Conservation (phyloP, 2,329 filamentous ascomycete species). For the Xylariaceae sp. region DNA sequence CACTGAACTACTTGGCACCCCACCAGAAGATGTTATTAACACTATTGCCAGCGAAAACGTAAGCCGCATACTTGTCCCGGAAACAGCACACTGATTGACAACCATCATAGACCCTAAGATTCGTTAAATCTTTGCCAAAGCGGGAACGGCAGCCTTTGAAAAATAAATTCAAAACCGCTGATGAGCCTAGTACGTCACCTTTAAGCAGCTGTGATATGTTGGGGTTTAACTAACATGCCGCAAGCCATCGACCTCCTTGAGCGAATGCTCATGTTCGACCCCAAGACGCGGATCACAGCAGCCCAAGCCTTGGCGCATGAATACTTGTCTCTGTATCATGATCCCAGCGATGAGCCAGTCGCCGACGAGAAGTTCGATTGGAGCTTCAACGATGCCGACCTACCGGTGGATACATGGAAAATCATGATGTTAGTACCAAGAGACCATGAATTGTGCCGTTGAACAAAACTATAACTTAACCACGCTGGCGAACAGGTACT, state of each 20-base stretch:
- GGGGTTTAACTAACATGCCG: conserved; percentile 2
- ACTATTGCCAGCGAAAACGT: conserved; percentile 98
- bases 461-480: conserved; percentile 22
- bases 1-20: conserved; percentile 91
- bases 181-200: conserved; percentile 62
- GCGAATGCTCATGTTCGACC: conserved; percentile 96
- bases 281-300: conserved; percentile 90
- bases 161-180: conserved; percentile 93
- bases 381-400: conserved; percentile 97
- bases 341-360: conserved; percentile 91
- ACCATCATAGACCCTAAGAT: conserved; percentile 71
- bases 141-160: conserved; percentile 81
- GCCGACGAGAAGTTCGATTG: conserved; percentile 98
- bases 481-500: conserved; percentile 64
- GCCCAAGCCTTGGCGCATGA: conserved; percentile 82
- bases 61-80: conserved; percentile 35
- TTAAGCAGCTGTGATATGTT: neutral
- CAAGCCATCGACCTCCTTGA: conserved; percentile 85
- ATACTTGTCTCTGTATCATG: conserved; percentile 94
- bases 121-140: conserved; percentile 95
- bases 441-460: neutral
- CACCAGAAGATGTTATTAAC: conserved; percentile 96
- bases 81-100: conserved; percentile 18
- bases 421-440: conserved; percentile 85
- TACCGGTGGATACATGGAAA: conserved; percentile 99